A percentile compares a stretch with the other conserved stretches of the same genome.
These are phyloP conservation scores for Acidiella bohemica DNA, from an alignment of 495 filamentous ascomycete genomes.

Conservation along the genomic window DNA sequence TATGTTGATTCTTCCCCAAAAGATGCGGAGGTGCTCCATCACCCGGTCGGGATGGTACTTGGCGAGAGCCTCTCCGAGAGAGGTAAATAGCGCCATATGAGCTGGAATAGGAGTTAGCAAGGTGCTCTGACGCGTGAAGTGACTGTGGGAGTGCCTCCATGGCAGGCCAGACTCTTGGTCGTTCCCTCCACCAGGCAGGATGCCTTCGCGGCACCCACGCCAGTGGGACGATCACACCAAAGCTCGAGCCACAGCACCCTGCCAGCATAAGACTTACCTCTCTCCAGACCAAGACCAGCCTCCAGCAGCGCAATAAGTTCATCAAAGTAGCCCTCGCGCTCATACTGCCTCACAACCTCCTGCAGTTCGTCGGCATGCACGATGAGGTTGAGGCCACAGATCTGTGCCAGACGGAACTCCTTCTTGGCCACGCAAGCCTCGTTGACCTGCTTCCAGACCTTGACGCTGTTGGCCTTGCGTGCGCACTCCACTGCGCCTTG, in stretches of 20 bases:
- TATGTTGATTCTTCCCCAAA: constrained; percentile 97
- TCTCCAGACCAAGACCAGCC: constrained; percentile 88
- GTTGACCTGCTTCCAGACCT: constrained; percentile 99
- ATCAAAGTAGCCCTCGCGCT: constrained; percentile 94
- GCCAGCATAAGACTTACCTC: no score
- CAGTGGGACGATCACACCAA: no score
- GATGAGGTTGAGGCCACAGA: constrained; percentile 97
- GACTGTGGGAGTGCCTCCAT: no score
- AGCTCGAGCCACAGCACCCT: no score
- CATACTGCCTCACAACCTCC: constrained; percentile 89
- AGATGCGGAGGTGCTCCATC: constrained; percentile 98
- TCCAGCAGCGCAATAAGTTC: constrained; percentile 91
- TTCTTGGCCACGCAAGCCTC: constrained; percentile 95
- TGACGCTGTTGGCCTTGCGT: constrained; percentile 97
- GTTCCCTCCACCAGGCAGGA: no score
- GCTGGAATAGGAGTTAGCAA: constrained; percentile 25
- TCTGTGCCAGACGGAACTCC: constrained; percentile 97
- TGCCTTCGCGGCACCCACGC: no score
- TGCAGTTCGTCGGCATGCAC: constrained; percentile 95
- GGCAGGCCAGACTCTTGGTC: no score
- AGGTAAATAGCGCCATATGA: constrained; percentile 94
- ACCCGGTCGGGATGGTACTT: constrained; percentile 93
- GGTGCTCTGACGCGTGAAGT: background rate
- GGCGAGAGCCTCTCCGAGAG: constrained; percentile 84
- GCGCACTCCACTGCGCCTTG: constrained; percentile 97